These are phyloP conservation scores for Colletotrichum kahawae DNA, from an alignment of 2,329 filamentous ascomycete genomes.

Conservation along the genomic window DNA sequence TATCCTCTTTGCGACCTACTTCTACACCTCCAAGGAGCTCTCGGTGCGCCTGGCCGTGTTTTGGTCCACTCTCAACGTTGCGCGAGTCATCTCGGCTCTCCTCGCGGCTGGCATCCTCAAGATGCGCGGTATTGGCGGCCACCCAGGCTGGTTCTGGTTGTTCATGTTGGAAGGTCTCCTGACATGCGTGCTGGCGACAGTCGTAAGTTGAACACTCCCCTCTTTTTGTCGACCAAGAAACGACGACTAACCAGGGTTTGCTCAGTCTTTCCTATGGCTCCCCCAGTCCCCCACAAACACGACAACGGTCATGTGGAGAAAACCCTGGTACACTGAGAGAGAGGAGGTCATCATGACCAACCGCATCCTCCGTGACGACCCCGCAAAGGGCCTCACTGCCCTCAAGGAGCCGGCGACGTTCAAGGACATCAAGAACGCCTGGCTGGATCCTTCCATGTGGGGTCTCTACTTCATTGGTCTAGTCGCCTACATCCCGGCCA, in stretches of 20 bases:
- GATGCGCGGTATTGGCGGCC: conserved; percentile 52
- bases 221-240: background rate
- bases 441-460: conserved; percentile 53
- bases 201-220: conserved; percentile 29
- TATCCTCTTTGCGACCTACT: conserved; percentile 59
- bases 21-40: conserved; percentile 30
- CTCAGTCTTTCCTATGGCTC: conserved; percentile 35
- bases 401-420: conserved; percentile 47
- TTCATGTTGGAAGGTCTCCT: conserved; percentile 45
- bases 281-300: conserved; percentile 40
- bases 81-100: conserved; percentile 51
- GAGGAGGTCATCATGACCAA: conserved; percentile 66
- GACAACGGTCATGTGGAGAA: conserved; percentile 50
- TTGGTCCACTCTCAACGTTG: conserved; percentile 60
- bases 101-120: conserved; percentile 51
- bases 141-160: conserved; percentile 62
- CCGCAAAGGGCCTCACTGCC: conserved; percentile 54
- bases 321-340: conserved; percentile 61
- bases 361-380: conserved; percentile 58
- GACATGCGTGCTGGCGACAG: conserved; percentile 56
- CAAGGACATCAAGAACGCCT: conserved; percentile 48
- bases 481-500: conserved; percentile 38
- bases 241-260: conserved; percentile 37
- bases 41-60: conserved; percentile 68
- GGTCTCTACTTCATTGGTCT: conserved; percentile 55